These are phyloP conservation scores for Fraxinus floribunda DNA, from an alignment of 305 asterid species.

Conservation along the genomic window DNA sequence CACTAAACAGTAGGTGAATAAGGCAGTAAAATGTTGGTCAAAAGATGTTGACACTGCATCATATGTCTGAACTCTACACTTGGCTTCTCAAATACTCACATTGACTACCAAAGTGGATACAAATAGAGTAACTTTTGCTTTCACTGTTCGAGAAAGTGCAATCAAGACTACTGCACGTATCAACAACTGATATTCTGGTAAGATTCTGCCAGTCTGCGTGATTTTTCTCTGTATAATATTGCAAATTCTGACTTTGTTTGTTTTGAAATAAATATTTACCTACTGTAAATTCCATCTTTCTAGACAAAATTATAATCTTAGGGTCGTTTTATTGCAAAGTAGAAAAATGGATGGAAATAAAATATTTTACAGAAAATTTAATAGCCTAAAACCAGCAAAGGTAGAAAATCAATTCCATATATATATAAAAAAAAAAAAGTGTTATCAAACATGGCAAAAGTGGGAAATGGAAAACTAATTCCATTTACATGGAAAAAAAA, in stretches of 20 bases:
- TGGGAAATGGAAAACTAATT: too few relatives aligned
- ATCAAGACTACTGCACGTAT: not conserved
- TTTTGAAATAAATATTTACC: not conserved
- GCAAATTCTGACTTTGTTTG: not conserved
- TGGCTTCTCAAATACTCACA: conserved; percentile 8
- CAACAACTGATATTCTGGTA: not conserved
- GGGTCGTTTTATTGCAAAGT: too few relatives aligned
- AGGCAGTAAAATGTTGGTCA: not conserved
- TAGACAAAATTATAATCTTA: too few relatives aligned
- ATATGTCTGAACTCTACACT: not conserved
- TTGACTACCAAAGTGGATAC: not conserved
- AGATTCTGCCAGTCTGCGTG: not conserved
- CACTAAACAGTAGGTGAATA: not conserved
- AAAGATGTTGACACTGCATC: not conserved
- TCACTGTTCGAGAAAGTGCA: conserved; percentile 10
- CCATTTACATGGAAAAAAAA: too few relatives aligned
- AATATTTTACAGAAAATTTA: too few relatives aligned
- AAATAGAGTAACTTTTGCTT: not conserved
- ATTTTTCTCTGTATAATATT: not conserved
- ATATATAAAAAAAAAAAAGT: too few relatives aligned
- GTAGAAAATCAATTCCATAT: too few relatives aligned
- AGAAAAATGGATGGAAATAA: too few relatives aligned
- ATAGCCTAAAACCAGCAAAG: too few relatives aligned
- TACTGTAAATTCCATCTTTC: too few relatives aligned
- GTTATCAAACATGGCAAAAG: too few relatives aligned